Evolutionary conservation across 2,329 filamentous ascomycete species (phyloP).

Genomic region (Metarhizium humberi): DNA sequence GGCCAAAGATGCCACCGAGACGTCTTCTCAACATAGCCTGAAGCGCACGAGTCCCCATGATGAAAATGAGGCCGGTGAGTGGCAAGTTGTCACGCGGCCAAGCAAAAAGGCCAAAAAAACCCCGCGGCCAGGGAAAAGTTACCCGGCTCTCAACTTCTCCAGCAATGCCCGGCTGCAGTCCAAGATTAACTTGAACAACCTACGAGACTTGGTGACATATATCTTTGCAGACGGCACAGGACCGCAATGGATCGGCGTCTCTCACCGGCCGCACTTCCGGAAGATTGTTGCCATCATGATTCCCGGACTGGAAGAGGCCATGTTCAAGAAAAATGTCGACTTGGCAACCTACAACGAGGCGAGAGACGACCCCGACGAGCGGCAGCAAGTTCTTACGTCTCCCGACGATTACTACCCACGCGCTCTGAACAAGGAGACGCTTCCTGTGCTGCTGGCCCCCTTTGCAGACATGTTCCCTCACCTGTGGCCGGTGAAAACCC

Average conservation of each 20-base stretch:
- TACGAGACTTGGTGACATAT: constrained; percentile 57
- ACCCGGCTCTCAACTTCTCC: constrained; percentile 51
- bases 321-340: constrained; percentile 62
- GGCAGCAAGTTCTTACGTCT: constrained; percentile 26
- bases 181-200: constrained; percentile 52
- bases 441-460: constrained; percentile 49
- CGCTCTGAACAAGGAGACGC: constrained; percentile 36
- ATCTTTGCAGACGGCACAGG: constrained; percentile 56
- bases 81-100: constrained; percentile 46
- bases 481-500: constrained; percentile 81
- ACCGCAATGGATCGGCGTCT: constrained; percentile 56
- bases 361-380: constrained; percentile 12
- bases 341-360: constrained; percentile 35
- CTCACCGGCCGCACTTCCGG: constrained; percentile 53
- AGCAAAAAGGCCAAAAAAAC: constrained; percentile 53
- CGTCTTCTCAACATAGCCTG: constrained; percentile 25
- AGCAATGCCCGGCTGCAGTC: constrained; percentile 47
- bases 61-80: constrained; percentile 29
- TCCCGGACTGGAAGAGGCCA: constrained; percentile 79
- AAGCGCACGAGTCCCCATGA: constrained; percentile 41
- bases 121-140: constrained; percentile 45
- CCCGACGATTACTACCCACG: constrained; percentile 54
- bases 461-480: constrained; percentile 78
- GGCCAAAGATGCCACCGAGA: constrained; percentile 7
- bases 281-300: constrained; percentile 89